These are phyloP conservation scores for Silene coronaria DNA, from an alignment of 179 eudicot genomes.

Conservation along the genomic window DNA sequence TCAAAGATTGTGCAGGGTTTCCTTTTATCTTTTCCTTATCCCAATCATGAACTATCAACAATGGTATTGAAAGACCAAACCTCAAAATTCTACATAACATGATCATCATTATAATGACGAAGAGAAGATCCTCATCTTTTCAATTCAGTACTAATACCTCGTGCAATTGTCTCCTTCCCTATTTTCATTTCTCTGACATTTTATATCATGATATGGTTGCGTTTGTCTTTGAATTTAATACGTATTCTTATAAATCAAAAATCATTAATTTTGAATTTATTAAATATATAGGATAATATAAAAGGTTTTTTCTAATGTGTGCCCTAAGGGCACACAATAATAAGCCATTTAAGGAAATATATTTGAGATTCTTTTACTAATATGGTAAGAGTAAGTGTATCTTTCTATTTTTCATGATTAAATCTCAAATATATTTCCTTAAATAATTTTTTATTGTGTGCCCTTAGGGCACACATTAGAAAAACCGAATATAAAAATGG, in stretches of 20 bases:
- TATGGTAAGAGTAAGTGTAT: no score
- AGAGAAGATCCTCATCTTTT: constrained; percentile 33
- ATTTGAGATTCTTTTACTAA: no score
- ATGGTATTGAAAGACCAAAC: constrained; percentile 37
- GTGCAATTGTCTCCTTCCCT: constrained; percentile 19
- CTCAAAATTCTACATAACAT: constrained; percentile 35
- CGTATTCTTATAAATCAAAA: neutral
- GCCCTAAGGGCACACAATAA: no score
- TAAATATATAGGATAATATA: no score
- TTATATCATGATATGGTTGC: constrained; percentile 11
- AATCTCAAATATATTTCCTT: no score
- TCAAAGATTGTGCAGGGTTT: constrained; percentile 15
- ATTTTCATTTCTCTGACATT: constrained; percentile 27
- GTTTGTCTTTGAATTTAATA: neutral
- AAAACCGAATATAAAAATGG: no score
- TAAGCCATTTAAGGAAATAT: no score
- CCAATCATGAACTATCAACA: constrained; percentile 33
- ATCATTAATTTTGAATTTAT: no score
- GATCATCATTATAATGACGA: constrained; percentile 28
- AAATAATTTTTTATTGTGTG: no score
- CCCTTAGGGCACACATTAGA: no score
- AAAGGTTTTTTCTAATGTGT: no score
- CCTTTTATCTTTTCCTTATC: constrained; percentile 17
- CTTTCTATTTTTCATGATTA: no score
- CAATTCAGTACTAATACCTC: constrained; percentile 20